phyloP scores from a whole-genome alignment of 2,329 filamentous ascomycete genomes.

The Graphilbum ipis-grandicollis region DNA sequence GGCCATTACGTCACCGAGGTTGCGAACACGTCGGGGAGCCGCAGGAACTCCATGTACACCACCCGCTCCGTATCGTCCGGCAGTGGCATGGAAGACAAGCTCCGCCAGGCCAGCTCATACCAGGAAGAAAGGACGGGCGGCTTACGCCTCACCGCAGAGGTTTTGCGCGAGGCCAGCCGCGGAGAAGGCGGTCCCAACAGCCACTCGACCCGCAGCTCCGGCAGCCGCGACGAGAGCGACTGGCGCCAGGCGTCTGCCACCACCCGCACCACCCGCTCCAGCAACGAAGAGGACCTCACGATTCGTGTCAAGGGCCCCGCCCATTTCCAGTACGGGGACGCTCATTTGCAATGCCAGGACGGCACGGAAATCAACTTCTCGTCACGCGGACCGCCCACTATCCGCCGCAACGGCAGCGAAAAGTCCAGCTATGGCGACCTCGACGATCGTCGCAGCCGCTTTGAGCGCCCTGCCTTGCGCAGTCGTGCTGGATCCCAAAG shows the following conservation, averaged over 20 bases:
- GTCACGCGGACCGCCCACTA: slow-evolving; percentile 10
- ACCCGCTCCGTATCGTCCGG: slow-evolving; percentile 16
- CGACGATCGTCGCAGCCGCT: slow-evolving; percentile 29
- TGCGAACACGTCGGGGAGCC: slow-evolving; percentile 12
- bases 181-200: slow-evolving; percentile 31
- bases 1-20: slow-evolving; percentile 22
- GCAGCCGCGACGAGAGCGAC: slow-evolving; percentile 46
- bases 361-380: slow-evolving; percentile 43
- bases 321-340: slow-evolving; percentile 36
- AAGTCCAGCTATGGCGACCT: slow-evolving; percentile 29
- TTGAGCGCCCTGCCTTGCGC: slow-evolving; percentile 25
- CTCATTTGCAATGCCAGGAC: slow-evolving; percentile 40
- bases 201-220: slow-evolving; percentile 39
- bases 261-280: slow-evolving; percentile 40
- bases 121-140: slow-evolving; percentile 34
- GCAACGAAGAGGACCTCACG: slow-evolving; percentile 40
- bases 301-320: slow-evolving; percentile 41
- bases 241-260: slow-evolving; percentile 44
- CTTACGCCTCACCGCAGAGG: slow-evolving; percentile 34
- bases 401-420: slow-evolving; percentile 23
- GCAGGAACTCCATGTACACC: slow-evolving; percentile 24
- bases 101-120: slow-evolving; percentile 28
- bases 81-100: slow-evolving; percentile 21
- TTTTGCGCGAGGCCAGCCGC: slow-evolving; percentile 31
- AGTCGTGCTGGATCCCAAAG: slow-evolving; percentile 14